Base-by-base conservation (phyloP, 2,329 filamentous ascomycete genomes). In the Exophiala lecanii-corni region DNA sequence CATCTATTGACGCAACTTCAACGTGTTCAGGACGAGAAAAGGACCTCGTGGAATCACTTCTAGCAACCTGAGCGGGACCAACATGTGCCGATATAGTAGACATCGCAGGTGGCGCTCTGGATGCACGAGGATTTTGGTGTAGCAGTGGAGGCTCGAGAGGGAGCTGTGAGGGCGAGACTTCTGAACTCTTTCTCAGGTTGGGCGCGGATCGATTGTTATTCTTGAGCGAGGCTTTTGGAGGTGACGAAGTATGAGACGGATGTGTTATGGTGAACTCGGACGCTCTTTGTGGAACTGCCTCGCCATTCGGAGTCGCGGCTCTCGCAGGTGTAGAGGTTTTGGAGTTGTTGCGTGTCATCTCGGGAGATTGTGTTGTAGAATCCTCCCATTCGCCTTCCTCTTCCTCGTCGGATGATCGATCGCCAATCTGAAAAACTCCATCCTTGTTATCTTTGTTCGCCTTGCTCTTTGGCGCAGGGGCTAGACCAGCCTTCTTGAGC, bases 371-470 rank as follows among this genome's bases (percentile, higher is more conserved):
- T 16, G 68, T 70, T 18, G 66, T 69, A 15, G 56, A 60, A 54
- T 72, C 68, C 49, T 71, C 68, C 68, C 69, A 71, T 49, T 71
- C 69, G 45, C 58, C 66, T 47, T 71, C 68, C 30, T 58, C 58
- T 43, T 59, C 55, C 49, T 68, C 65, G 41, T 62, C 64, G 26
- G 65, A 64, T 12, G 66, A 64, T 12, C 40, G 51, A 43, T 65
- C 66, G 3, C 60, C 69, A 28, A 72, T 53, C 46, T 71, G 65
- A 50, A 71, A 71, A 12, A 69, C 67, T 39, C 70, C 66, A n/a
- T 64, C 61, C 51, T 70, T 70, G 21, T 16, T 32, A 32, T 18
- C 47, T 58, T 68, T 68, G 25, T 51, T 45, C 54, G 62, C 64
- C 25, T 62, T 61, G n/a, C 58, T 55, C 39, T 62, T 63, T 13